These are phyloP conservation scores for Ploettnerulaceae sp. DNA, from an alignment of 2,329 filamentous ascomycete genomes.

Conservation along the genomic window DNA sequence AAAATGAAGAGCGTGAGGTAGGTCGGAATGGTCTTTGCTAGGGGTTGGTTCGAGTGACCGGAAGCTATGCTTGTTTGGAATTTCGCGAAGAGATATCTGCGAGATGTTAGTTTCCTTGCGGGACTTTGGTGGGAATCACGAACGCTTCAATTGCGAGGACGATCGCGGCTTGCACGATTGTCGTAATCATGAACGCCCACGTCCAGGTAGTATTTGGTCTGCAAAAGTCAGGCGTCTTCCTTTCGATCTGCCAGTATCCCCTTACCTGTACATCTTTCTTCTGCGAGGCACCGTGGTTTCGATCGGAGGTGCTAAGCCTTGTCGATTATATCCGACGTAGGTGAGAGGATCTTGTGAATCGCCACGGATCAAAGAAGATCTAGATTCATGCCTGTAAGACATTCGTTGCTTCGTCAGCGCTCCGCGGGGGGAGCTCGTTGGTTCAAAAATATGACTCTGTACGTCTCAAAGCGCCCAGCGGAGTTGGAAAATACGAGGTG, in stretches of 20 bases:
- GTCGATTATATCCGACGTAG: constrained; percentile 32
- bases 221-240: background rate
- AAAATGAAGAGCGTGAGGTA: constrained; percentile 97
- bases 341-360: constrained; percentile 33
- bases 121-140: constrained; percentile 35
- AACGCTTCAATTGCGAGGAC: constrained; percentile 84
- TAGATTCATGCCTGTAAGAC: constrained; percentile 43
- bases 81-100: constrained; percentile 77
- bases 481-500: too few species aligned
- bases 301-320: constrained; percentile 28
- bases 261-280: constrained; percentile 58
- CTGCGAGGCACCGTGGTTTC: constrained; percentile 29
- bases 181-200: constrained; percentile 73
- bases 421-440: constrained; percentile 29
- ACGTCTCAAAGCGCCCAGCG: too few species aligned
- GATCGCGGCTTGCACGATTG: constrained; percentile 70
- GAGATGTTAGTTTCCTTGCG: background rate
- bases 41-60: constrained; percentile 47
- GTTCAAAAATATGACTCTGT: too few species aligned
- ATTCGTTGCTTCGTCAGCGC: constrained; percentile 38
- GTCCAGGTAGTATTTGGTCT: constrained; percentile 78
- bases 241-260: background rate
- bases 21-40: constrained; percentile 76
- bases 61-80: constrained; percentile 64
- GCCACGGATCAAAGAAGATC: constrained; percentile 42